phyloP scores from a whole-genome alignment of 1,284 basidiomycete species.

The Naganishia albida region DNA sequence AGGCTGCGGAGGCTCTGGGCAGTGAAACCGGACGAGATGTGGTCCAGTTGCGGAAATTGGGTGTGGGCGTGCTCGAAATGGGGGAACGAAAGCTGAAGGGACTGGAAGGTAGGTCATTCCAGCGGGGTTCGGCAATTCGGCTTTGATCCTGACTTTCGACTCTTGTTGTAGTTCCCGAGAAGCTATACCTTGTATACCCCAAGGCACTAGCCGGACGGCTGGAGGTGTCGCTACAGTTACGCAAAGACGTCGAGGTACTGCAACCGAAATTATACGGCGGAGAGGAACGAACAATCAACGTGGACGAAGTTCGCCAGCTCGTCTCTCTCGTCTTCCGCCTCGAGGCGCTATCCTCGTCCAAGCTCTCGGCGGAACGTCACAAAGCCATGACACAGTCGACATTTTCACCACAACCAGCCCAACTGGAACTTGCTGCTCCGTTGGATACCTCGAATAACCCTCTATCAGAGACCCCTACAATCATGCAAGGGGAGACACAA shows the following conservation, averaged over 20 bases:
- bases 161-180: constrained; percentile 66
- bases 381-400: constrained; percentile 59
- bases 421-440: constrained; percentile 51
- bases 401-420: constrained; percentile 59
- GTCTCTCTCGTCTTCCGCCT: constrained; percentile 76
- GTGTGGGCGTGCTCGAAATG: constrained; percentile 71
- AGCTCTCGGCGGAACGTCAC: constrained; percentile 38
- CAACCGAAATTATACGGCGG: constrained; percentile 58
- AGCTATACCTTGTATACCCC: constrained; percentile 82
- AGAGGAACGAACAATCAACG: constrained; percentile 66
- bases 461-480: not conserved
- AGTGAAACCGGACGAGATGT: constrained; percentile 51
- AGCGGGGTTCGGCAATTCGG: not conserved
- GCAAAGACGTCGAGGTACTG: constrained; percentile 55
- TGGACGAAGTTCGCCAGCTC: constrained; percentile 76
- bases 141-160: not conserved
- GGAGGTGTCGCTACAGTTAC: constrained; percentile 59
- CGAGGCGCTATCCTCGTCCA: constrained; percentile 72
- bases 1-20: constrained; percentile 42
- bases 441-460: constrained; percentile 12
- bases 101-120: constrained; percentile 62
- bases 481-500: constrained; percentile 38
- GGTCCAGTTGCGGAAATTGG: constrained; percentile 63
- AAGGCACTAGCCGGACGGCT: constrained; percentile 72
- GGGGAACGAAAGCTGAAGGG: constrained; percentile 95